Conservation (phyloP, 73 alveolate genomes). For the Tetrahymena thermophila region DNA sequence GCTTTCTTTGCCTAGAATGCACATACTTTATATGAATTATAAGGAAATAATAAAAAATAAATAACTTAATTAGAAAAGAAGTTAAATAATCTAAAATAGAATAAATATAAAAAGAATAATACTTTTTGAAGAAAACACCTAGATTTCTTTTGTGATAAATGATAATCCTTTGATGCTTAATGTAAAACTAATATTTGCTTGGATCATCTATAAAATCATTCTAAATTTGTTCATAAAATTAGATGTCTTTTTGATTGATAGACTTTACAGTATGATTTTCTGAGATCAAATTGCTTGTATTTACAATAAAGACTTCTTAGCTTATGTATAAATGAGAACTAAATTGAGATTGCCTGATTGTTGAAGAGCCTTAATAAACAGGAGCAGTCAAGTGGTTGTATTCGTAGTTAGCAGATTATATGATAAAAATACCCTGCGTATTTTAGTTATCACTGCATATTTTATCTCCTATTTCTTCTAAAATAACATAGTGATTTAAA, state of each 20-base stretch:
- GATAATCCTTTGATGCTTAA: not conserved
- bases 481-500: not conserved
- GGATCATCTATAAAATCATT: not conserved
- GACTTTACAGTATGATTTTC: not conserved
- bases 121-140: not conserved
- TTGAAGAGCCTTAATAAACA: not conserved
- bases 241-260: not conserved
- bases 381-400: not conserved
- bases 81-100: too few relatives aligned
- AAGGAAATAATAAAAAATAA: too few relatives aligned
- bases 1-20: not conserved
- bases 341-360: not conserved
- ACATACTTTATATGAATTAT: not conserved
- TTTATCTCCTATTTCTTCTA: not conserved
- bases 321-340: too few relatives aligned
- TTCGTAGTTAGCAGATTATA: not conserved
- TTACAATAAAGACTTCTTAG: not conserved
- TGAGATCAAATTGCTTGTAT: not conserved
- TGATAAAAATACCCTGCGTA: not conserved
- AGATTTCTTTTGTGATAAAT: too few relatives aligned
- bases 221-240: not conserved
- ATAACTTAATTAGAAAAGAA: too few relatives aligned
- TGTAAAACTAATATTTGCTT: too few relatives aligned
- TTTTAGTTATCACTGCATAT: not conserved
- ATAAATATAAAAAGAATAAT: too few relatives aligned